Conservation (phyloP, 2,329 filamentous ascomycete genomes). For the Fusarium tupiense region DNA sequence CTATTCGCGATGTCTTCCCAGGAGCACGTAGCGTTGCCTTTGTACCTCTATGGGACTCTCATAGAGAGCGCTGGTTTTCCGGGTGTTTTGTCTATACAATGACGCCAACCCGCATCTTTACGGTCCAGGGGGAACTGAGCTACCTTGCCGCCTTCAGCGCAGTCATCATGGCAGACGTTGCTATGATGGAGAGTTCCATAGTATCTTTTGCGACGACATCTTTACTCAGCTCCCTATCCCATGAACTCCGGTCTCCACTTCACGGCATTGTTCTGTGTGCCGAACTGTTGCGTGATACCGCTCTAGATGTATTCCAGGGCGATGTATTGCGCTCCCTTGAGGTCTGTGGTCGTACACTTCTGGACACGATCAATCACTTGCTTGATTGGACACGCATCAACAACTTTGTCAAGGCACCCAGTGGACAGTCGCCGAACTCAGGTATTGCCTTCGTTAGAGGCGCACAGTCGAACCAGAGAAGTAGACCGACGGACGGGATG, state of each 20-base stretch:
- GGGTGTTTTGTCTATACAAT: conserved; percentile 62
- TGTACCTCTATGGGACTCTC: conserved; percentile 59
- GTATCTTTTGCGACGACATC: conserved; percentile 63
- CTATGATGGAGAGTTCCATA: conserved; percentile 51
- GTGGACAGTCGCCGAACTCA: background rate
- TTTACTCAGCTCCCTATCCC: conserved; percentile 68
- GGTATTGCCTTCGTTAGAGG: background rate
- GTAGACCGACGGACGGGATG: conserved; percentile 19
- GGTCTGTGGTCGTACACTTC: conserved; percentile 59
- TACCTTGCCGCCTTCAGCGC: conserved; percentile 62
- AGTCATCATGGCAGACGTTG: conserved; percentile 66
- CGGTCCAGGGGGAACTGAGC: conserved; percentile 58
- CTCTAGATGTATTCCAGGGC: conserved; percentile 57
- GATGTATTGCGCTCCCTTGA: conserved; percentile 60
- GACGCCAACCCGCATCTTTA: conserved; percentile 55
- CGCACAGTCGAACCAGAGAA: background rate
- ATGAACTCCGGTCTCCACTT: conserved; percentile 69
- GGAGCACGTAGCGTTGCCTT: conserved; percentile 58
- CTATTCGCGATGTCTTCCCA: conserved; percentile 51
- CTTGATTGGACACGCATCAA: conserved; percentile 66
- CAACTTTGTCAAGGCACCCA: conserved; percentile 41
- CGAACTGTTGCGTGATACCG: conserved; percentile 62
- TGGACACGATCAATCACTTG: conserved; percentile 65
- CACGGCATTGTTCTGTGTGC: conserved; percentile 67
- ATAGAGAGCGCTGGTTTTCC: conserved; percentile 58